Conservation (phyloP, 129 eudicot species). For the Smallanthus sonchifolius region DNA sequence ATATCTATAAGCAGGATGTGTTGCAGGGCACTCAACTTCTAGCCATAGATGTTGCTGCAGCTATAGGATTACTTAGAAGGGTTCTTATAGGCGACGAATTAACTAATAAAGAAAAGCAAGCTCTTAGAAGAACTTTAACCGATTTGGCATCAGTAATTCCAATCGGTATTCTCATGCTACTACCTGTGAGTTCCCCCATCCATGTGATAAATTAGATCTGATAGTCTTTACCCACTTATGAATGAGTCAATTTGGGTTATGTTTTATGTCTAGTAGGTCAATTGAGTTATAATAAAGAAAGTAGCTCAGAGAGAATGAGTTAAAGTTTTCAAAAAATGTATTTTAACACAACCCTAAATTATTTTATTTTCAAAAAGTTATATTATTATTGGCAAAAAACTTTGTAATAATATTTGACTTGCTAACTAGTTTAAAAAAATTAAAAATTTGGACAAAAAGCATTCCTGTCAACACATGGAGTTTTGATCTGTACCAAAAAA, state of each 20-base stretch:
- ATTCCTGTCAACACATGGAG: not conserved
- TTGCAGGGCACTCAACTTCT: conserved; percentile 97
- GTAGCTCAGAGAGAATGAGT: not conserved
- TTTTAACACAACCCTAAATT: not conserved
- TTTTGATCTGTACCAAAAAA: not conserved
- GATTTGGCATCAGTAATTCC: conserved; percentile 91
- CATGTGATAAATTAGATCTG: not conserved
- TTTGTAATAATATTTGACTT: too few relatives aligned
- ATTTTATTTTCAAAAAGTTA: too few relatives aligned
- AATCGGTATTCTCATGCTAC: conserved; percentile 89
- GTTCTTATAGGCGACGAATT: conserved; percentile 73
- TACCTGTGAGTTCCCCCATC: conserved; percentile 65
- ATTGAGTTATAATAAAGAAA: too few relatives aligned
- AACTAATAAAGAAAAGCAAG: conserved; percentile 90
- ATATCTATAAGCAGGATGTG: conserved; percentile 58
- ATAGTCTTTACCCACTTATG: not conserved
- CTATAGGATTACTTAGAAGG: conserved; percentile 74
- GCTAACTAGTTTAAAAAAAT: too few relatives aligned
- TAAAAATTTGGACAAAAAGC: not conserved
- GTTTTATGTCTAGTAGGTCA: not conserved
- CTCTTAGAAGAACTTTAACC: conserved; percentile 76
- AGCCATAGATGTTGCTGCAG: conserved; percentile 90
- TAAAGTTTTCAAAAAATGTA: too few relatives aligned
- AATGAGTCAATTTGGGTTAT: not conserved
- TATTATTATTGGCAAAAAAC: not conserved